Evolutionary conservation across 2,329 filamentous ascomycete species (phyloP).

Genomic region (Aspergillus felis): DNA sequence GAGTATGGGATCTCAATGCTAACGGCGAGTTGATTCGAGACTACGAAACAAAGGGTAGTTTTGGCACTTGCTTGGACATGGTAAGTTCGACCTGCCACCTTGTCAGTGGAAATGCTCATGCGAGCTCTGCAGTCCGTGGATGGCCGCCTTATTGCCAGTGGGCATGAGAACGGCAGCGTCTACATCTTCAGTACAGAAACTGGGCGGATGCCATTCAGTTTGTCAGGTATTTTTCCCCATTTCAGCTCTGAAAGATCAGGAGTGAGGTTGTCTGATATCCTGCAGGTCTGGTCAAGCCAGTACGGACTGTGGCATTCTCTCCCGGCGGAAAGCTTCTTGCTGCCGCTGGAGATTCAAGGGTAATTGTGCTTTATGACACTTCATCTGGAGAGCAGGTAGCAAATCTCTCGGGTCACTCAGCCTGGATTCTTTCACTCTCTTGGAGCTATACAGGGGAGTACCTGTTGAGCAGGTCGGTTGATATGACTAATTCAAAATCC

Average conservation of each 20-base stretch:
- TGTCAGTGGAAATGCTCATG: constrained; percentile 9
- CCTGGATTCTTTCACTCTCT: constrained; percentile 87
- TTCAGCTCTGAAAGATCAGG: neutral
- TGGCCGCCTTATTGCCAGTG: constrained; percentile 81
- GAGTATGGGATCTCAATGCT: constrained; percentile 72
- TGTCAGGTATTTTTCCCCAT: constrained; percentile 61
- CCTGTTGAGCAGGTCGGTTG: constrained; percentile 69
- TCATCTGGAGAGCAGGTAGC: constrained; percentile 88
- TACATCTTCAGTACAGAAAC: constrained; percentile 96
- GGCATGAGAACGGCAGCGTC: constrained; percentile 85
- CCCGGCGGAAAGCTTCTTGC: constrained; percentile 80
- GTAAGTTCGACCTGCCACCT: constrained; percentile 35
- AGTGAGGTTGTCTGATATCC: constrained; percentile 15
- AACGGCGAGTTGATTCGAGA: constrained; percentile 64
- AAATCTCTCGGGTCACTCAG: constrained; percentile 72
- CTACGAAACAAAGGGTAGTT: constrained; percentile 90
- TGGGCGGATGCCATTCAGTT: constrained; percentile 76
- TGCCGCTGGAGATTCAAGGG: constrained; percentile 80
- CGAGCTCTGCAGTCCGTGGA: constrained; percentile 56
- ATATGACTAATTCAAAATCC: neutral
- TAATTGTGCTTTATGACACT: constrained; percentile 91
- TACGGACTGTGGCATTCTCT: constrained; percentile 82
- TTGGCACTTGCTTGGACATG: constrained; percentile 83
- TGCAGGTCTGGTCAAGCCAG: constrained; percentile 75
- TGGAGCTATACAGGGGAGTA: constrained; percentile 95